Evolutionary conservation across 139 green algal species (phyloP).

Genomic region (Haematococcus sp.): DNA sequence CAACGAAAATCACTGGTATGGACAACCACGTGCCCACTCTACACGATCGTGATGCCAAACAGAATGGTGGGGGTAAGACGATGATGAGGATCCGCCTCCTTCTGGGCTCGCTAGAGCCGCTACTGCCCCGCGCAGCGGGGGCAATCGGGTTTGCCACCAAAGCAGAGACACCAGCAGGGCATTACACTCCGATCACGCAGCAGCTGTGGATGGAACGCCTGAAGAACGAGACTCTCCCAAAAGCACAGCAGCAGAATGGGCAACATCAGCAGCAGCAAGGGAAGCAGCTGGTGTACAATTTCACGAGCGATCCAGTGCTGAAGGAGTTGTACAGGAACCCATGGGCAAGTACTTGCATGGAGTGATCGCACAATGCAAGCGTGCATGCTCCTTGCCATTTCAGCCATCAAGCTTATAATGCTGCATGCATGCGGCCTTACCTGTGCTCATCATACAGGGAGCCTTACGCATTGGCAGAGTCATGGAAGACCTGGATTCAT

Average conservation of each 20-base stretch:
- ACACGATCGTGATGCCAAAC: no score
- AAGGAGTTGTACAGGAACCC: constrained; percentile 17
- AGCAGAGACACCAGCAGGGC: constrained; percentile 9
- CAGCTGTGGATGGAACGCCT: constrained; percentile 52
- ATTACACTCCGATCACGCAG: constrained; percentile 64
- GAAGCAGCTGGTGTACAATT: neutral
- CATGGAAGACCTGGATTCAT: constrained; percentile 69
- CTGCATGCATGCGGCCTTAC: neutral
- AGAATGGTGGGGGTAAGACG: no score
- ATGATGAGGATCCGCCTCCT: no score
- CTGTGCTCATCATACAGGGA: constrained; percentile 21
- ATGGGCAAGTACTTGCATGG: neutral
- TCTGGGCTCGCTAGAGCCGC: no score
- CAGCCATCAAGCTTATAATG: no score
- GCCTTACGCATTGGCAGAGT: constrained; percentile 60
- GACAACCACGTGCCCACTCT: no score
- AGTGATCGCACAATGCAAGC: neutral
- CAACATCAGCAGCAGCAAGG: neutral
- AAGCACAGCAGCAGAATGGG: neutral
- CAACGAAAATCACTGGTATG: no score
- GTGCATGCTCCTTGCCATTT: no score
- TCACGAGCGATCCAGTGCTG: neutral
- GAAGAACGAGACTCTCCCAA: neutral
- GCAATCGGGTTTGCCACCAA: no score
- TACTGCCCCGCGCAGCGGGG: no score